Evolutionary conservation across 352 stramenopile species (phyloP).

Genomic region (Stramenopiles sp.): DNA sequence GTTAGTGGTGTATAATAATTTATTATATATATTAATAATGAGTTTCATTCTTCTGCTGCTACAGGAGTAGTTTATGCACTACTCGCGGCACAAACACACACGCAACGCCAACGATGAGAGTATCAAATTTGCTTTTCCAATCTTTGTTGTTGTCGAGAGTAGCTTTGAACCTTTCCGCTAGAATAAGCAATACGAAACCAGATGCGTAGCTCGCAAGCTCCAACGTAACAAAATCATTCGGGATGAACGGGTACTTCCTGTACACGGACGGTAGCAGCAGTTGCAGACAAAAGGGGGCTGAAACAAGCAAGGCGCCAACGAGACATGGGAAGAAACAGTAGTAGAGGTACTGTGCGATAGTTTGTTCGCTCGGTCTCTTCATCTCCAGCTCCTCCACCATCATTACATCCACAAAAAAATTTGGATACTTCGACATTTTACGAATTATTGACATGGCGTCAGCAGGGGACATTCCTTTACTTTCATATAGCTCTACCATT

Average conservation of each 20-base stretch:
- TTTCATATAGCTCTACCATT: constrained; percentile 87
- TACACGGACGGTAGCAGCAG: background rate
- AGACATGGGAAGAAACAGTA: background rate
- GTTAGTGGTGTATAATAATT: too few species aligned
- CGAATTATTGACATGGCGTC: constrained; percentile 69
- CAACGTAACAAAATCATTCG: background rate
- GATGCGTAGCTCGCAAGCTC: background rate
- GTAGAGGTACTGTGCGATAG: background rate
- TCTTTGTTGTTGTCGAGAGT: background rate
- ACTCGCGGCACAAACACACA: background rate
- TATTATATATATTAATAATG: too few species aligned
- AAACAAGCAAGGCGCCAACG: background rate
- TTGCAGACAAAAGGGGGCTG: background rate
- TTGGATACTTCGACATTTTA: constrained; percentile 85
- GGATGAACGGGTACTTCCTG: background rate
- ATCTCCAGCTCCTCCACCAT: constrained; percentile 86
- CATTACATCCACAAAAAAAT: constrained; percentile 92
- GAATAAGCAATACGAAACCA: background rate
- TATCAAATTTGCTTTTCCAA: background rate
- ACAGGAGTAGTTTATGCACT: too few species aligned
- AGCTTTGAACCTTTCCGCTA: background rate
- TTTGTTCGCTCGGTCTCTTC: constrained; percentile 61
- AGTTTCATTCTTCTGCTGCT: too few species aligned
- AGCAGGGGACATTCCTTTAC: constrained; percentile 59
- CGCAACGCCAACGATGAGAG: background rate